phyloP scores from a whole-genome alignment of 805 yeast genomes.

The Suhomyces vadensis region DNA sequence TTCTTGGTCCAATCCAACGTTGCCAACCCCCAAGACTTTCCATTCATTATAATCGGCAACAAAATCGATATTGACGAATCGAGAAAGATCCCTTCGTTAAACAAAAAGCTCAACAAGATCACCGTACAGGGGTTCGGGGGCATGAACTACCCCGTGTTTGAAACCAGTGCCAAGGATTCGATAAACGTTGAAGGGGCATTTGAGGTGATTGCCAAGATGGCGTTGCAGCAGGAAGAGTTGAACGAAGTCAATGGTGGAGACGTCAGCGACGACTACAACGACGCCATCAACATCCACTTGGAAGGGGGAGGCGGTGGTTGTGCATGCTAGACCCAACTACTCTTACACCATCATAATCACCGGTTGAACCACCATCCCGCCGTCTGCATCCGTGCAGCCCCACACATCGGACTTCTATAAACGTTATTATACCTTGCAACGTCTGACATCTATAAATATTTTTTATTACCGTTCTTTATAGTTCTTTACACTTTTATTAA shows the following conservation, averaged over 20 bases:
- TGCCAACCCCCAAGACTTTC: slow-evolving; percentile 90
- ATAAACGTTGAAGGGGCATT: slow-evolving; percentile 94
- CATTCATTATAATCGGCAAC: slow-evolving; percentile 92
- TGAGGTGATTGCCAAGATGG: slow-evolving; percentile 93
- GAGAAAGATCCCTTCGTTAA: slow-evolving; percentile 66
- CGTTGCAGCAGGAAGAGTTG: slow-evolving; percentile 91
- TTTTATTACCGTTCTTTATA: background rate
- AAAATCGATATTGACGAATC: slow-evolving; percentile 93
- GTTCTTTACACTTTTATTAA: slow-evolving; percentile 4
- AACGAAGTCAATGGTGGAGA: slow-evolving; percentile 71
- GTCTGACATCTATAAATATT: no score
- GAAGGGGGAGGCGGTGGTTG: slow-evolving; percentile 80
- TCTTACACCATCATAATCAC: no score
- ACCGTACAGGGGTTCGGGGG: slow-evolving; percentile 57
- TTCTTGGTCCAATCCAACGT: slow-evolving; percentile 92
- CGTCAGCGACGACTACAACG: slow-evolving; percentile 81
- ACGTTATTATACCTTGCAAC: no score
- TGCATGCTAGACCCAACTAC: slow-evolving; percentile 54
- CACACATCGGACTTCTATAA: no score
- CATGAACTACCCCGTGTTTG: slow-evolving; percentile 77
- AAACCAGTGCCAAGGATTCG: slow-evolving; percentile 97
- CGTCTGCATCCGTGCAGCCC: no score
- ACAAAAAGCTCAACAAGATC: slow-evolving; percentile 51
- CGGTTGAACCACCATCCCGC: no score
- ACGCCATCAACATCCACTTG: slow-evolving; percentile 91